A percentile compares a stretch with the other conserved stretches of the same genome.
Evolutionary conservation across 2,329 filamentous ascomycete genomes (phyloP).

Genomic region (Sporothrix euskadiensis): DNA sequence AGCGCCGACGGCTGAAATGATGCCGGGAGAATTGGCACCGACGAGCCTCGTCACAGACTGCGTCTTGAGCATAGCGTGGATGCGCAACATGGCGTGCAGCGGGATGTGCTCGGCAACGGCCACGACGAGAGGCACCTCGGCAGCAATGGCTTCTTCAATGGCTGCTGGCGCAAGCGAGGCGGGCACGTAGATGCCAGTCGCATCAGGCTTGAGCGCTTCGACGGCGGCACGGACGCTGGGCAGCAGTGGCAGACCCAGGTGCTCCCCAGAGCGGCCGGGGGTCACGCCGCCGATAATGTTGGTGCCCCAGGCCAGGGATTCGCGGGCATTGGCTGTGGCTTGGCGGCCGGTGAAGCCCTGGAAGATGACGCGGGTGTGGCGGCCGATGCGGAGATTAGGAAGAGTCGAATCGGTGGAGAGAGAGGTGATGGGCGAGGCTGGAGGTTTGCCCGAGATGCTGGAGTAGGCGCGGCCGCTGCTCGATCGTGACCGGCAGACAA

Average conservation of each 20-base stretch:
- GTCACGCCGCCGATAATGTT: slow-evolving; percentile 78
- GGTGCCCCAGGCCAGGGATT: slow-evolving; percentile 76
- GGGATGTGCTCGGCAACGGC: slow-evolving; percentile 80
- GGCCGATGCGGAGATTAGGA: slow-evolving; percentile 43
- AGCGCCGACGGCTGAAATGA: slow-evolving; percentile 73
- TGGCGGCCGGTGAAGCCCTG: slow-evolving; percentile 49
- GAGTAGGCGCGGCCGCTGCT: neutral
- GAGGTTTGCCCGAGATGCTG: neutral
- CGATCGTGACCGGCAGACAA: neutral
- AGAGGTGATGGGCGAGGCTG: neutral
- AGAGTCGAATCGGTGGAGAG: slow-evolving; percentile 41
- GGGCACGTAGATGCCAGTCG: slow-evolving; percentile 77
- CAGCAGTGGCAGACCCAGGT: slow-evolving; percentile 71
- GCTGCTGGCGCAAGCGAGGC: slow-evolving; percentile 71
- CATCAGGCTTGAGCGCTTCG: slow-evolving; percentile 70
- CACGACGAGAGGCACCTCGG: slow-evolving; percentile 74
- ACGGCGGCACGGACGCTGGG: slow-evolving; percentile 69
- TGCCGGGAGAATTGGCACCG: slow-evolving; percentile 78
- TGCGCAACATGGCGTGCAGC: slow-evolving; percentile 71
- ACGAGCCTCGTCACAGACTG: slow-evolving; percentile 73
- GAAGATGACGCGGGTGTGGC: slow-evolving; percentile 46
- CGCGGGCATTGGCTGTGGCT: slow-evolving; percentile 73
- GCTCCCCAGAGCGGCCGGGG: slow-evolving; percentile 53
- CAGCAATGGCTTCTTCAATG: slow-evolving; percentile 78
- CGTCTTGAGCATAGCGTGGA: slow-evolving; percentile 67